Percentiles rank a stretch among this genome's conserved stretches.
phyloP scores from a whole-genome alignment of 345 rosid genomes.

The Carallia pectinifolia region DNA sequence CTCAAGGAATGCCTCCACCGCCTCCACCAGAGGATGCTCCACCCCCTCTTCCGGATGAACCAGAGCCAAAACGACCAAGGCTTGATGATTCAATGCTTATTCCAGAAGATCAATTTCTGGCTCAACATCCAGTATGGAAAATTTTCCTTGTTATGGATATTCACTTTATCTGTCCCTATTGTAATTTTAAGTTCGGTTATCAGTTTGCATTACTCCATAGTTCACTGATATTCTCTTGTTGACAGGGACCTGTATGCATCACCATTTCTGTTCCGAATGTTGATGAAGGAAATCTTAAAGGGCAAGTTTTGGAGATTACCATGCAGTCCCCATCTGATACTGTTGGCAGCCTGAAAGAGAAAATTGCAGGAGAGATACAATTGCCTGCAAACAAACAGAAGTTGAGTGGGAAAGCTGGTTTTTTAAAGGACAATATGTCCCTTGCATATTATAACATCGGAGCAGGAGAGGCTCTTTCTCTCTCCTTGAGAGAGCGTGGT shows the following conservation, averaged over 20 bases:
- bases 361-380: slow-evolving; percentile 83
- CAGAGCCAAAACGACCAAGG: slow-evolving; percentile 87
- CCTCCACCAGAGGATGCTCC: slow-evolving; percentile 86
- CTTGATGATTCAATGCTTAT: slow-evolving; percentile 75
- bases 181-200: background rate
- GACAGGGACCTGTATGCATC: slow-evolving; percentile 66
- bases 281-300: slow-evolving; percentile 77
- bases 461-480: slow-evolving; percentile 56
- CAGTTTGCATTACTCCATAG: background rate
- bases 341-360: slow-evolving; percentile 84
- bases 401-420: slow-evolving; percentile 83
- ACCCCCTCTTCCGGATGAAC: slow-evolving; percentile 97
- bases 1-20: slow-evolving; percentile 59
- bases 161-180: slow-evolving; percentile 2
- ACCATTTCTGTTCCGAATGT: slow-evolving; percentile 61
- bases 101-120: slow-evolving; percentile 77
- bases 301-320: slow-evolving; percentile 65
- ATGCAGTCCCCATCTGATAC: slow-evolving; percentile 74
- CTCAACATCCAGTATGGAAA: slow-evolving; percentile 59
- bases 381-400: slow-evolving; percentile 88
- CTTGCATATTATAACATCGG: slow-evolving; percentile 80
- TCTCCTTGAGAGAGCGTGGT: slow-evolving; percentile 79
- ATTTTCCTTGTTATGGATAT: background rate
- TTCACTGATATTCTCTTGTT: slow-evolving; percentile 8
- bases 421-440: slow-evolving; percentile 85